phyloP scores from a whole-genome alignment of 768 basidiomycete species.

The Naganishia friedmannii region DNA sequence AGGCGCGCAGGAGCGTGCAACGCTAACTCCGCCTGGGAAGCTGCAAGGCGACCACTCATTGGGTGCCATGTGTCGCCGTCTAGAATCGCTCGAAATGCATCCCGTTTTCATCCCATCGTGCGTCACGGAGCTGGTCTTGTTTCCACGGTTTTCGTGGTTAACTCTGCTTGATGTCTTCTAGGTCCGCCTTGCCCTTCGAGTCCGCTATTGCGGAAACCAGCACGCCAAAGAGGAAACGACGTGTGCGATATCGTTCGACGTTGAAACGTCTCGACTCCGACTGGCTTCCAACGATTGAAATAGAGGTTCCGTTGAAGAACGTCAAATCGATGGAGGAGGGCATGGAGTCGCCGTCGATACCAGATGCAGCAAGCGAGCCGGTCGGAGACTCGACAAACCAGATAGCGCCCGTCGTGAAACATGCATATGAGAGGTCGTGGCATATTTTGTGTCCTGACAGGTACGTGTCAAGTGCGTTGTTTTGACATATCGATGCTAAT shows the following conservation, averaged over 20 bases:
- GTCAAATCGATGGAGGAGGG: background rate
- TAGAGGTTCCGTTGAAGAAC: background rate
- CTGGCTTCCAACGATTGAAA: conserved; percentile 6
- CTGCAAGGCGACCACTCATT: conserved; percentile 14
- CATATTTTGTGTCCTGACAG: conserved; percentile 14
- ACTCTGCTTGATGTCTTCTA: background rate
- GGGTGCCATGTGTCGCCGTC: background rate
- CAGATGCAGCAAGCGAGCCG: background rate
- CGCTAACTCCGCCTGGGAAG: conserved; percentile 3
- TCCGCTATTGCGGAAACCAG: background rate
- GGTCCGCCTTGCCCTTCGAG: background rate
- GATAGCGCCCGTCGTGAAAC: background rate
- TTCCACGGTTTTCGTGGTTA: background rate
- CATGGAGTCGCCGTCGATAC: background rate
- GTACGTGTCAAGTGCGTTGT: background rate
- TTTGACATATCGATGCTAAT: background rate
- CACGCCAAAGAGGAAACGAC: background rate
- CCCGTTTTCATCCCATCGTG: conserved; percentile 12
- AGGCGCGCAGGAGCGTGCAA: background rate
- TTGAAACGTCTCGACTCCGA: background rate
- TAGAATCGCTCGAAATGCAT: background rate
- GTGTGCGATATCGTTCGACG: conserved; percentile 9
- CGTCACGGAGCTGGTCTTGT: background rate
- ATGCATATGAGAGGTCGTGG: conserved; percentile 9
- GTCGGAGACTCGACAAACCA: background rate